Base-by-base conservation (phyloP, 176 grass and related monocot genomes). In the Themeda triandra region DNA sequence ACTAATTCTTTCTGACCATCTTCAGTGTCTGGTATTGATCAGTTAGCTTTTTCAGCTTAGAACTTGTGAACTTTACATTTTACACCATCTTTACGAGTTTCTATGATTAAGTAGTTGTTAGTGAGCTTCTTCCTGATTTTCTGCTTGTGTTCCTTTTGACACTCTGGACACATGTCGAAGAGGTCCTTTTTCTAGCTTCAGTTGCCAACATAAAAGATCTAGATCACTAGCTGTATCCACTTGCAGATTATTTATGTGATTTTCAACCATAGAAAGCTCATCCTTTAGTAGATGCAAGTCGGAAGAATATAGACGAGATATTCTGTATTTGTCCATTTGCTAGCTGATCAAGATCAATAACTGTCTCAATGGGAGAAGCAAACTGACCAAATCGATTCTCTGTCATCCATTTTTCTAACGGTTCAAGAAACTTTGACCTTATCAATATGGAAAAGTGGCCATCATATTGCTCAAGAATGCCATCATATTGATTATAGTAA, bases 81-180 rank as follows among this genome's bases (percentile, higher is more conserved):
- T n/a, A n/a, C n/a, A n/a, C 95, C 95, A 88, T 98, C 95, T 88
- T 98, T 98, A 73, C 95, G 90, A 41, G 95, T 98, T 91, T 98
- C 95, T 60, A 98, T 86, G 79, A 98, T 92, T 77, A 98, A 88
- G 76, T 98, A 98, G 65, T 82, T 81, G 42, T 37, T 78, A 66
- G 74, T 94, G n/a, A 98, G 84, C 44, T 94, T 98, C 87, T 93
- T 98, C 80, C 95, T 98, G 37, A 94, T 84, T 82, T 94, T 97
- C 75, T 97, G 95, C 77, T 97, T 92, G 63, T 97, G 92, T 92
- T 97, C 94, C 84, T 97, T 97, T 66, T n/a, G 95, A 89, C 78
- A 97, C 94, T 84, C 95, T 94, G 76, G 94, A 97, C 82, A 91
- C 95, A 91, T 94, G 95, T 65, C 95, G 92, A 83, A 92, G 85